A percentile compares a stretch with the other conserved stretches of the same genome.
Conservation (phyloP, 2,329 filamentous ascomycete genomes). For the Talaromyces sp. region DNA sequence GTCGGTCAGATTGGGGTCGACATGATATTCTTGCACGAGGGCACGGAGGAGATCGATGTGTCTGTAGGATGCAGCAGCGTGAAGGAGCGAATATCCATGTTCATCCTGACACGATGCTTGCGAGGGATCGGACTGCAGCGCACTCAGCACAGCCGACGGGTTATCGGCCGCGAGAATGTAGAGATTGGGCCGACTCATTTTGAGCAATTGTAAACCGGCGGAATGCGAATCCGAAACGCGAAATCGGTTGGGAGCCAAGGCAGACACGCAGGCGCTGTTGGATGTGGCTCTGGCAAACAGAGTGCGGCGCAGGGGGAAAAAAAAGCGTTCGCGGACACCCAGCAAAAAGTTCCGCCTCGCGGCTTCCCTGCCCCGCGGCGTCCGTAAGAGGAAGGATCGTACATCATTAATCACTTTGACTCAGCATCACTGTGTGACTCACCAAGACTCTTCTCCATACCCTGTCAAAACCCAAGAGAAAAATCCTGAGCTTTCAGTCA, state of each 20-base stretch:
- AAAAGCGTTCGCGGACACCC: not conserved
- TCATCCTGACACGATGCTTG: constrained; percentile 77
- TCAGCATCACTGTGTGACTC: not conserved
- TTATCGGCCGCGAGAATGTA: constrained; percentile 80
- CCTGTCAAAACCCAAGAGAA: not conserved
- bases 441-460: not conserved
- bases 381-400: constrained; percentile 10
- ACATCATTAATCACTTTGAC: not conserved
- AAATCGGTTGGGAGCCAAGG: not conserved
- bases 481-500: not conserved
- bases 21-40: constrained; percentile 69
- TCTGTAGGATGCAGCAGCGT: constrained; percentile 89
- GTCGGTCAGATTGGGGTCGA: constrained; percentile 74
- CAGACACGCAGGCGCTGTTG: not conserved
- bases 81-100: constrained; percentile 88
- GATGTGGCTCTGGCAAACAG: not conserved
- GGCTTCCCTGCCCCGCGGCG: constrained; percentile 8
- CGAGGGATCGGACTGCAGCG: constrained; percentile 67
- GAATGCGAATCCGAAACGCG: not conserved
- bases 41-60: constrained; percentile 73
- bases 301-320: constrained; percentile 1
- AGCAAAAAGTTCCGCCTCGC: constrained; percentile 1
- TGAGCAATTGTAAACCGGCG: not conserved
- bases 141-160: constrained; percentile 63
- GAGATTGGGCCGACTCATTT: constrained; percentile 49